Conservation (phyloP, 1,139 yeast species). For the Geotrichum europaeum region DNA sequence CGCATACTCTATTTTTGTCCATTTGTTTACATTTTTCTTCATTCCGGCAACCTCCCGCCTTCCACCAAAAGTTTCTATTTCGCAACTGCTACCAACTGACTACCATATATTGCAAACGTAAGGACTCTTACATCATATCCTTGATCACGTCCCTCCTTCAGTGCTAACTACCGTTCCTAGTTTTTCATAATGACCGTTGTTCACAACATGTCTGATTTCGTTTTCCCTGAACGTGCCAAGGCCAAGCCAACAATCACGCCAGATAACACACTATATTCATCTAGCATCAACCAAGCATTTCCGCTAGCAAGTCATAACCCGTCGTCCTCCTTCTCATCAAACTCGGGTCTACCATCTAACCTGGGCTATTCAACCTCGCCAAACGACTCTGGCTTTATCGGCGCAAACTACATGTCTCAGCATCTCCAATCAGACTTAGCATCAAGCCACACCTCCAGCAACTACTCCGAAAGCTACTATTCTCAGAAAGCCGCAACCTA, state of each 20-base stretch:
- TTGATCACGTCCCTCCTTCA: neutral
- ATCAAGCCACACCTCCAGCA: neutral
- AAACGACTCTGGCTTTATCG: conserved; percentile 6
- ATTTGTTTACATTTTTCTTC: neutral
- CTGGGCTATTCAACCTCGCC: conserved; percentile 1
- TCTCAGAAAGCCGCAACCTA: conserved; percentile 1
- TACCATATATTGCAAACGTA: neutral
- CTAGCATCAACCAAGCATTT: neutral
- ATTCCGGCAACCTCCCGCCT: neutral
- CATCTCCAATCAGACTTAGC: neutral
- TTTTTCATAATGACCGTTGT: conserved; percentile 8
- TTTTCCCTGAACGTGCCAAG: conserved; percentile 12
- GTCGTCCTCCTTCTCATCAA: neutral
- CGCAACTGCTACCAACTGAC: neutral
- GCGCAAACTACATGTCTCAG: neutral
- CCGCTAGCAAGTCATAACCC: neutral
- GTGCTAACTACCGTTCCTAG: neutral
- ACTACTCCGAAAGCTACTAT: neutral
- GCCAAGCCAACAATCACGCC: neutral
- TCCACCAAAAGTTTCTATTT: neutral
- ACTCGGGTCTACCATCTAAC: neutral
- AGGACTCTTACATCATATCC: neutral
- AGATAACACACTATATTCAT: conserved; percentile 3
- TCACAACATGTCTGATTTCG: conserved; percentile 13
- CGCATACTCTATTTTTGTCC: neutral